Evolutionary conservation across 768 basidiomycete genomes (phyloP), one percentile per base, ranked within the genome.

Genomic region (Agaricus subrufescens): DNA sequence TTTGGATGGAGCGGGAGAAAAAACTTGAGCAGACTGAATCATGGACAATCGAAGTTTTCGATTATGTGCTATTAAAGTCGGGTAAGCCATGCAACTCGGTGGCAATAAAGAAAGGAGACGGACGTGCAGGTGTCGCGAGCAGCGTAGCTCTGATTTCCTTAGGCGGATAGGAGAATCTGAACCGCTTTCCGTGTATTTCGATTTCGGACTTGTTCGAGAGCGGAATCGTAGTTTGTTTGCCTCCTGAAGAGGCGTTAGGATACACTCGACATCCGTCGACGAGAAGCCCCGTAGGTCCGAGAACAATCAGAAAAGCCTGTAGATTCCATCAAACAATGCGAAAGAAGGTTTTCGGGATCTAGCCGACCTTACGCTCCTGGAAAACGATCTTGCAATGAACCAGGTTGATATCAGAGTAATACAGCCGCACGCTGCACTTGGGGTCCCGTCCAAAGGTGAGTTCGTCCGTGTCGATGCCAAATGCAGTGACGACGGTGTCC

Each of bases 1-100:
- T 3, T 70, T 67, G 37, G 80, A 83, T 0, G 84, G 85, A 3
- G 80, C 69, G 1, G 87, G 89, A 1, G 82, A 81, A 67, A 89
- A 88, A 4, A 91, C 86, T 61, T 88, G 81, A 0, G 86, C 86
- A 53, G 82, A 83, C 26, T 83, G 76, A 34, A 91, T 88, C 85
- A 91, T 87, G 2, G 86, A 87, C 57, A 91, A 76, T 29, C 88
- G 81, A 1, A 86, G 75, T 2, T 79, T 75, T 23, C 81, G 75
- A 49, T 75, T 74, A 25, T 63, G 71, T 52, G 63, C 71, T 68
- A 34, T 34, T 2, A 8, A 34, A 34, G 7, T 34, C 7, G 11
- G 34, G 62, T 40, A 43, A 25, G 44, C 48, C 50, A 54, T 31
- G 58, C 9, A 56, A 25, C 40, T n/a, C n/a, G n/a, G 26, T 31